Evolutionary conservation across 108 stramenopile species (phyloP).

Genomic region (Cyclotella kingstonii): DNA sequence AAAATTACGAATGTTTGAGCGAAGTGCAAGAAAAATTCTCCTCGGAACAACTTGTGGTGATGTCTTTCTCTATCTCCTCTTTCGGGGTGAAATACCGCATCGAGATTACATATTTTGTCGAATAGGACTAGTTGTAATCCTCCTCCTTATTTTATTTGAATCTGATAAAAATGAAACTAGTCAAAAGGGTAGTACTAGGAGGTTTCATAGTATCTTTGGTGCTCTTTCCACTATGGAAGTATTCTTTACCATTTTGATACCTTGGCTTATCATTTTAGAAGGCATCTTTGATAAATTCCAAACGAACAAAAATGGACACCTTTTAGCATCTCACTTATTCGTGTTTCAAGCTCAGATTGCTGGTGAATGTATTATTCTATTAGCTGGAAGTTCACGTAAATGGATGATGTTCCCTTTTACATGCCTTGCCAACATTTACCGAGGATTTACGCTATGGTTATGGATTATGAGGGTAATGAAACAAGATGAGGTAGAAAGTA

Average conservation of each 20-base stretch:
- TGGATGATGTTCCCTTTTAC: conserved; percentile 39
- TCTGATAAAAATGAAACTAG: conserved; percentile 1
- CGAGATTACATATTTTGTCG: conserved; percentile 19
- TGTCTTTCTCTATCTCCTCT: conserved; percentile 8
- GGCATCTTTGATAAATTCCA: conserved; percentile 12
- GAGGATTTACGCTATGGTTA: conserved; percentile 12
- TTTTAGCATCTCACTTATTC: conserved; percentile 34
- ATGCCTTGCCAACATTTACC: conserved; percentile 28
- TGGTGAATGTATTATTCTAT: conserved; percentile 20
- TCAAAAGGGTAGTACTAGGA: background rate
- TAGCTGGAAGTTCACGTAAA: conserved; percentile 18
- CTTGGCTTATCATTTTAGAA: conserved; percentile 27
- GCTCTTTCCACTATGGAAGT: conserved; percentile 20
- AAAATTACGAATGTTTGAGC: too few relatives aligned
- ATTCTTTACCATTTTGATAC: conserved; percentile 21
- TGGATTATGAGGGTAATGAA: conserved; percentile 26
- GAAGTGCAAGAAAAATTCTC: conserved; percentile 7
- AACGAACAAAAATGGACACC: conserved; percentile 23
- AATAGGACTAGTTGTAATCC: conserved; percentile 7
- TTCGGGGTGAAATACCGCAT: conserved; percentile 12
- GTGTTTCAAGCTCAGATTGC: conserved; percentile 42
- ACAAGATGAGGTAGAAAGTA: conserved; percentile 5
- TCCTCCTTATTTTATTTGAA: conserved; percentile 17
- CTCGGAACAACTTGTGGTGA: conserved; percentile 8
- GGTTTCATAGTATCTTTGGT: conserved; percentile 21